Conservation (phyloP, 1,284 basidiomycete genomes). For the Thelephora terrestris region DNA sequence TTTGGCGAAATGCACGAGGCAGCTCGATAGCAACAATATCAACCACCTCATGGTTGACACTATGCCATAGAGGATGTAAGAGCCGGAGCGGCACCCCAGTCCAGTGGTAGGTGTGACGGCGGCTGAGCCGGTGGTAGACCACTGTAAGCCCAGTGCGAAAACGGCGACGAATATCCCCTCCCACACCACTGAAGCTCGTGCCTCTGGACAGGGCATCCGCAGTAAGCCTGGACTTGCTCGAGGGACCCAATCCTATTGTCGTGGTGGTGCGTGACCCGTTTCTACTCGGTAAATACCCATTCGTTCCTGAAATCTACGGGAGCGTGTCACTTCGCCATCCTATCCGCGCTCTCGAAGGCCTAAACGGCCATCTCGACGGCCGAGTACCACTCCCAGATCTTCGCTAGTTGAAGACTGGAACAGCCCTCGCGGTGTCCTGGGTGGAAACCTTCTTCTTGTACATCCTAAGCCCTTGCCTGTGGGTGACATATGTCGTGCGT, state of each 20-base stretch:
- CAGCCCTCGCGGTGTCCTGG: no score
- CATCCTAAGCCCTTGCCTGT: not conserved
- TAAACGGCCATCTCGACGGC: slow-evolving; percentile 13
- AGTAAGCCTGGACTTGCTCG: not conserved
- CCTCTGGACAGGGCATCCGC: slow-evolving; percentile 22
- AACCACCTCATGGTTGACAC: slow-evolving; percentile 14
- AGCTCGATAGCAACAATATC: slow-evolving; percentile 7
- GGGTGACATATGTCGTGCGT: not conserved
- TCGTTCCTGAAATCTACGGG: slow-evolving; percentile 6
- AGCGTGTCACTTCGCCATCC: slow-evolving; percentile 3
- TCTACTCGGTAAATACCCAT: slow-evolving; percentile 4
- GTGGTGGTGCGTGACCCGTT: not conserved
- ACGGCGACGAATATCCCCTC: slow-evolving; percentile 22
- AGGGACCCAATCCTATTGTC: slow-evolving; percentile 21
- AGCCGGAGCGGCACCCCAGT: slow-evolving; percentile 17
- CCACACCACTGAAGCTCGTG: slow-evolving; percentile 23
- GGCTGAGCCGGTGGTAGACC: not conserved
- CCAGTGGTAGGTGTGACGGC: slow-evolving; percentile 4
- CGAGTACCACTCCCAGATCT: slow-evolving; percentile 13
- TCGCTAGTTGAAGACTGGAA: slow-evolving; percentile 21
- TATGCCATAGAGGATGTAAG: slow-evolving; percentile 16
- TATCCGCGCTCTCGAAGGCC: slow-evolving; percentile 12
- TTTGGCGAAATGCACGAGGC: not conserved
- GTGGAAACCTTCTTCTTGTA: slow-evolving; percentile 13
- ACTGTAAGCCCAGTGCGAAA: slow-evolving; percentile 15